A percentile compares a stretch with the other conserved stretches of the same genome.
These are phyloP conservation scores for Trichocomaceae sp. DNA, from an alignment of 2,329 filamentous ascomycete species.

Conservation along the genomic window DNA sequence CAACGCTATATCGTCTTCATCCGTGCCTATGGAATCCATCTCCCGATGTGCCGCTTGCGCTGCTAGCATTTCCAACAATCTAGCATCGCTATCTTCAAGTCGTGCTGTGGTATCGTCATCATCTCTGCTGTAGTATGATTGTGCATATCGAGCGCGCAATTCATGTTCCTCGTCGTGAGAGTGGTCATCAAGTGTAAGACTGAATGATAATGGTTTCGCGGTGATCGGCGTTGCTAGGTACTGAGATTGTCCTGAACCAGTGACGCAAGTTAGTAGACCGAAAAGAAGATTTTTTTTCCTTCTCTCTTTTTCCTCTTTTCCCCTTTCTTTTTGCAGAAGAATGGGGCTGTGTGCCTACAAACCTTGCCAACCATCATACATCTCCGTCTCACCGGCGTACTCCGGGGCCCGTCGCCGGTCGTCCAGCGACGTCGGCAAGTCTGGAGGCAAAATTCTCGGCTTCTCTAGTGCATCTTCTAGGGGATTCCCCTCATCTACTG, in stretches of 20 bases:
- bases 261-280: not conserved
- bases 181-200: conserved; percentile 73
- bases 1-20: conserved; percentile 71
- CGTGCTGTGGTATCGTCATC: conserved; percentile 37
- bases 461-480: conserved; percentile 14
- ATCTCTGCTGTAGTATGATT: conserved; percentile 19
- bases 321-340: not conserved
- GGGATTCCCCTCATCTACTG: conserved; percentile 7
- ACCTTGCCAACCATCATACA: conserved; percentile 99
- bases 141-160: conserved; percentile 29
- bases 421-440: conserved; percentile 86
- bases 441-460: conserved; percentile 58
- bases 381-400: conserved; percentile 78
- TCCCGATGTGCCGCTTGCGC: conserved; percentile 83
- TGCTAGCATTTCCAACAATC: conserved; percentile 92
- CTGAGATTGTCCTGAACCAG: conserved; percentile 76
- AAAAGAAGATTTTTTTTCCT: not conserved
- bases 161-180: conserved; percentile 58
- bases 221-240: conserved; percentile 82
- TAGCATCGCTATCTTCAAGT: conserved; percentile 71
- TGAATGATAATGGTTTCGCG: conserved; percentile 78
- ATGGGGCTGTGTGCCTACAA: conserved; percentile 25
- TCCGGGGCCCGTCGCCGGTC: conserved; percentile 67
- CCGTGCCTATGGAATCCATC: conserved; percentile 59
- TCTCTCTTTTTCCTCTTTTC: too few relatives aligned